A percentile compares a stretch with the other conserved stretches of the same genome.
These are phyloP conservation scores for Stentor coeruleus DNA, from an alignment of 73 alveolate genomes.

Conservation along the genomic window DNA sequence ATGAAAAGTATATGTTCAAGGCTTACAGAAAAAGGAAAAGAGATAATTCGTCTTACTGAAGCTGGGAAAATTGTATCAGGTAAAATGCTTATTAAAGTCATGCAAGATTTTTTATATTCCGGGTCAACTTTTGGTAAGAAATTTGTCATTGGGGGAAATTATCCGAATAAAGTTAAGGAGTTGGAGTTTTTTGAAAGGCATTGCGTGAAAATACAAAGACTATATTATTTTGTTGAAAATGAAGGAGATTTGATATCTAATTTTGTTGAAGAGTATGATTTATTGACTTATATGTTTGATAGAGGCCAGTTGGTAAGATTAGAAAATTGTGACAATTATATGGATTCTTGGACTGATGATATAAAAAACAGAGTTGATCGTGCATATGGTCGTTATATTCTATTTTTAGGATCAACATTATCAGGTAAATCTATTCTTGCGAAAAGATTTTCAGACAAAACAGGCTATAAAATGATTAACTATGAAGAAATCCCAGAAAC, in stretches of 20 bases:
- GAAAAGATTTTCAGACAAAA: neutral
- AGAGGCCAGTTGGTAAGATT: neutral
- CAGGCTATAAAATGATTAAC: neutral
- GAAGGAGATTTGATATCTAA: neutral
- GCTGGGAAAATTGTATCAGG: conserved; percentile 64
- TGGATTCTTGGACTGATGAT: conserved; percentile 23
- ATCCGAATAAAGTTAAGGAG: conserved; percentile 58
- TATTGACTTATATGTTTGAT: neutral
- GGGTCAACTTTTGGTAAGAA: conserved; percentile 38
- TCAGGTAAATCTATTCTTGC: conserved; percentile 26
- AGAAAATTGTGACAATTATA: neutral
- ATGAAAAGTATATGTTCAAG: conserved; percentile 47
- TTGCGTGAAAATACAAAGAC: conserved; percentile 52
- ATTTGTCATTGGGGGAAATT: conserved; percentile 38
- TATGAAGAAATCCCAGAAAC: conserved; percentile 27
- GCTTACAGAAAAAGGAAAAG: conserved; percentile 52
- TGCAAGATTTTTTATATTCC: conserved; percentile 46
- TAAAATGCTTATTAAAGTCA: conserved; percentile 46
- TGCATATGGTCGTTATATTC: conserved; percentile 8
- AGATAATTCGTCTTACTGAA: conserved; percentile 37
- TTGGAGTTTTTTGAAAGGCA: conserved; percentile 52
- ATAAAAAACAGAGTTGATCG: neutral
- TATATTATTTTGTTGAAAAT: conserved; percentile 44
- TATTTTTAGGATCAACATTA: neutral
- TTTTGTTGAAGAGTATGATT: neutral